A percentile compares a stretch with the other conserved stretches of the same genome.
phyloP scores from a whole-genome alignment of 2,329 filamentous ascomycete genomes.

The Madurella mycetomatis region DNA sequence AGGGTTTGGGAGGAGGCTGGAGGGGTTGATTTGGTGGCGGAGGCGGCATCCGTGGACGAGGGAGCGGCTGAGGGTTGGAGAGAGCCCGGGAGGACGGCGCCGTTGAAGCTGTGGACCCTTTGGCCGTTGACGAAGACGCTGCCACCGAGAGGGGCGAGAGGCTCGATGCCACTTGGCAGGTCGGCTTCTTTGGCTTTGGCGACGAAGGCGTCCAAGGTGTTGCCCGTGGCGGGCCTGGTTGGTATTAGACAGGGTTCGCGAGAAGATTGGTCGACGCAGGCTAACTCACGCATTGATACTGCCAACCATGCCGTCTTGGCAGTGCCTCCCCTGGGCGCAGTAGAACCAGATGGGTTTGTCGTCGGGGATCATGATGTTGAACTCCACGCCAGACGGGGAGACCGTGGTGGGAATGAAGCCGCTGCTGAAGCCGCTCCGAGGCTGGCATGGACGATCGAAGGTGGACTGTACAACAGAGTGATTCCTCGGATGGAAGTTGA shows the following conservation, averaged over 20 bases:
- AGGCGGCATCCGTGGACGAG: background rate
- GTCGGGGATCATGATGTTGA: slow-evolving; percentile 31
- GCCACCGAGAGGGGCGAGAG: slow-evolving; percentile 33
- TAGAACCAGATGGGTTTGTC: slow-evolving; percentile 37
- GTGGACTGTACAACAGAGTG: slow-evolving; percentile 38
- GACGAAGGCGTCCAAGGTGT: slow-evolving; percentile 37
- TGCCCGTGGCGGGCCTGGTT: slow-evolving; percentile 23
- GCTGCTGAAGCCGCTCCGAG: slow-evolving; percentile 37
- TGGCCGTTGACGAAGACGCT: slow-evolving; percentile 33
- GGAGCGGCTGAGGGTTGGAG: slow-evolving; percentile 22
- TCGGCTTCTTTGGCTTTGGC: slow-evolving; percentile 31
- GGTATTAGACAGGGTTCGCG: background rate
- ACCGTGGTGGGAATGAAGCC: slow-evolving; percentile 35
- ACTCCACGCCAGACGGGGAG: slow-evolving; percentile 31
- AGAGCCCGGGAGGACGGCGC: slow-evolving; percentile 24
- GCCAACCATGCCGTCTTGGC: slow-evolving; percentile 43
- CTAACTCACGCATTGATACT: slow-evolving; percentile 39
- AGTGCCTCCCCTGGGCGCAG: slow-evolving; percentile 35
- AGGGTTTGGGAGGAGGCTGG: slow-evolving; percentile 24
- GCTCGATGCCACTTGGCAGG: slow-evolving; percentile 32
- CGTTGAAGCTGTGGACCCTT: slow-evolving; percentile 27
- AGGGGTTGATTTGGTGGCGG: slow-evolving; percentile 20
- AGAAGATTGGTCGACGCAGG: too few species aligned
- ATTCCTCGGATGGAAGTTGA: slow-evolving; percentile 35
- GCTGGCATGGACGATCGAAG: slow-evolving; percentile 39